Conservation (phyloP, 23 red algal genomes). For the Gracilaria caudata region DNA sequence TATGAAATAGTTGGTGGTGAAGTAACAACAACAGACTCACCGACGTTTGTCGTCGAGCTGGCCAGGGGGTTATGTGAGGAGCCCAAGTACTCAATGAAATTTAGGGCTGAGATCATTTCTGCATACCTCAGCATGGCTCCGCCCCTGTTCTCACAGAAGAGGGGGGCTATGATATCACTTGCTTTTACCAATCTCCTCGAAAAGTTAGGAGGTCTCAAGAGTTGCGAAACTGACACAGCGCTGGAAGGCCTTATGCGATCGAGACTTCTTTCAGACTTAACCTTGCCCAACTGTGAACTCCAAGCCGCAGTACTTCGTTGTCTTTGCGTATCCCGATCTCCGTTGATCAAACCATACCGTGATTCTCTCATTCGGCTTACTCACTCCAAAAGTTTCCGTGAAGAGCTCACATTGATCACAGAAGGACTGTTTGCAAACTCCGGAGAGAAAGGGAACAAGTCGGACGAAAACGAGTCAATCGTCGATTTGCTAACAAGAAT, state of each 20-base stretch:
- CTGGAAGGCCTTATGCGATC: conserved; percentile 29
- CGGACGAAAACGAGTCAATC: conserved; percentile 14
- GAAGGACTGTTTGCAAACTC: conserved; percentile 5
- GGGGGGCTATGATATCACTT: conserved; percentile 18
- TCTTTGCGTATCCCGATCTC: conserved; percentile 37
- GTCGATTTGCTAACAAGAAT: conserved; percentile 68
- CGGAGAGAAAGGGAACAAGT: background rate
- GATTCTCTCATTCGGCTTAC: conserved; percentile 65
- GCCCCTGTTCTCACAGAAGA: conserved; percentile 45
- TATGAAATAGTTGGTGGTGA: background rate
- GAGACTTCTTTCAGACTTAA: conserved; percentile 48
- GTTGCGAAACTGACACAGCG: conserved; percentile 21
- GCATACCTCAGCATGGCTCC: conserved; percentile 36
- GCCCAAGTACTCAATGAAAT: conserved; percentile 22
- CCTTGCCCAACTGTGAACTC: conserved; percentile 17
- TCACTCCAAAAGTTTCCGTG: conserved; percentile 64
- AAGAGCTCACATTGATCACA: conserved; percentile 59
- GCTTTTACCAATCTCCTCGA: conserved; percentile 55
- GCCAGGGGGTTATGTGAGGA: conserved; percentile 5
- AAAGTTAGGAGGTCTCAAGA: conserved; percentile 61
- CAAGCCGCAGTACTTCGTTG: conserved; percentile 46
- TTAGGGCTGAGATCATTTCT: conserved; percentile 28
- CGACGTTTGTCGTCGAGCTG: conserved; percentile 38
- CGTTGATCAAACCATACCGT: conserved; percentile 52
- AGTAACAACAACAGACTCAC: conserved; percentile 26